Base-by-base conservation (phyloP, 371 early-diverging fungal species). In the Zopfochytrium polystomum region DNA sequence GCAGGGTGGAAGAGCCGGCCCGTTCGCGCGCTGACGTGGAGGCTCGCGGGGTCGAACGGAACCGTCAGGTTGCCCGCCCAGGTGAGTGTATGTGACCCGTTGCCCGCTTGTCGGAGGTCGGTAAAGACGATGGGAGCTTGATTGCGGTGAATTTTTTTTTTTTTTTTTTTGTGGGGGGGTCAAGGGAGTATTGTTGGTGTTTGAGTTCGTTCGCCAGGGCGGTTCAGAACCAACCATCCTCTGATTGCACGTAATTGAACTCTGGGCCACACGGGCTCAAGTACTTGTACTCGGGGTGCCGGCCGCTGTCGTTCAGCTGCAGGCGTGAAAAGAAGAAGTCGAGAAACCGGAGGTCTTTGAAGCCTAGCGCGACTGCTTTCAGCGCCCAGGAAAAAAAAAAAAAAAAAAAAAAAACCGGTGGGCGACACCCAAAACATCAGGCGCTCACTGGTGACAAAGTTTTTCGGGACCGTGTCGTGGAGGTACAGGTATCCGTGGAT, bases 251-350 rank as follows among this genome's bases (percentile, higher is more conserved):
- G 35, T 48, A 63, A 52, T 65, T 71, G 60, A 66, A 31, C 57
- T 71, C 71, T n/a, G 55, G 42, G 22, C 71, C 71, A 45, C 71
- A 71, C 22, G 67, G 67, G 27, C 58, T 58, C 25, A 67, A 43
- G 35, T 30, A 70, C 2, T 11, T 42, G 31, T 43, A 61, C 6
- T 20, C 53, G 7, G 38, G 38, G 38, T 38, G 38, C 38, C 38
- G 38, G 11, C 38, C 38, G 6, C 7, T 32, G 20, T 51, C 51
- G 47, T 63, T 66, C 13, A 35, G 20, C n/a, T 53, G 63, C 42
- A 74, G 52, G 13, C 68, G 62, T n/a, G 59, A 9, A 54, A 65
- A 67, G 58, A 74, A 74, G 63, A 70, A 70, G 57, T 70, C 66
- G 18, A 74, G 71, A 48, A 74, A 74, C 50, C 45, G 25, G 31